Evolutionary conservation across 352 stramenopile genomes (phyloP).

Genomic region (Phytophthora ohioensis): DNA sequence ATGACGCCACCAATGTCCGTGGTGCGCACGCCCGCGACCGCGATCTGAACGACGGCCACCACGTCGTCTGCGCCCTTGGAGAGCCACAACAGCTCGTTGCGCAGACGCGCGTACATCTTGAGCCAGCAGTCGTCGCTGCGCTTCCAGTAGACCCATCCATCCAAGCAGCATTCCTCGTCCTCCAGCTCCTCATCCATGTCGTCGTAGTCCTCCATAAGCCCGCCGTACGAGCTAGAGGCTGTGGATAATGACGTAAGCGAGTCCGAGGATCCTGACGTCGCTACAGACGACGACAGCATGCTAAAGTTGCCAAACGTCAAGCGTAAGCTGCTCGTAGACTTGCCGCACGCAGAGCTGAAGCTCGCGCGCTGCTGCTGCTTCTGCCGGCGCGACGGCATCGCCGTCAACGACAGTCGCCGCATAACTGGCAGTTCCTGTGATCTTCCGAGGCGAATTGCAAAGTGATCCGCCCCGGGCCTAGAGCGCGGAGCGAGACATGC

Average conservation of each 20-base stretch:
- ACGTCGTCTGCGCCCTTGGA: slow-evolving; percentile 48
- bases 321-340: slow-evolving; percentile 36
- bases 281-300: slow-evolving; percentile 35
- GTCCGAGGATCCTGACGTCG: slow-evolving; percentile 36
- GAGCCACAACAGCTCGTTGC: slow-evolving; percentile 77
- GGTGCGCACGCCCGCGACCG: slow-evolving; percentile 57
- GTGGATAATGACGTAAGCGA: slow-evolving; percentile 51
- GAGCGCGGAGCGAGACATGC: slow-evolving; percentile 11
- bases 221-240: slow-evolving; percentile 62
- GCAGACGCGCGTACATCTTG: slow-evolving; percentile 78
- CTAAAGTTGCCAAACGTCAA: slow-evolving; percentile 46
- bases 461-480: slow-evolving; percentile 22
- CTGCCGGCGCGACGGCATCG: slow-evolving; percentile 40
- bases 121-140: slow-evolving; percentile 70
- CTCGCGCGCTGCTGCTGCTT: slow-evolving; percentile 35
- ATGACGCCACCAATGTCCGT: slow-evolving; percentile 60
- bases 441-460: slow-evolving; percentile 34
- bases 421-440: slow-evolving; percentile 11
- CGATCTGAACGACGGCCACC: slow-evolving; percentile 75
- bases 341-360: slow-evolving; percentile 22
- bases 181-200: slow-evolving; percentile 35
- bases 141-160: slow-evolving; percentile 86
- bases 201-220: slow-evolving; percentile 49
- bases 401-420: slow-evolving; percentile 45
- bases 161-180: slow-evolving; percentile 36